Evolutionary conservation across 1,284 basidiomycete genomes (phyloP).

Genomic region (Tylopilus sp.): DNA sequence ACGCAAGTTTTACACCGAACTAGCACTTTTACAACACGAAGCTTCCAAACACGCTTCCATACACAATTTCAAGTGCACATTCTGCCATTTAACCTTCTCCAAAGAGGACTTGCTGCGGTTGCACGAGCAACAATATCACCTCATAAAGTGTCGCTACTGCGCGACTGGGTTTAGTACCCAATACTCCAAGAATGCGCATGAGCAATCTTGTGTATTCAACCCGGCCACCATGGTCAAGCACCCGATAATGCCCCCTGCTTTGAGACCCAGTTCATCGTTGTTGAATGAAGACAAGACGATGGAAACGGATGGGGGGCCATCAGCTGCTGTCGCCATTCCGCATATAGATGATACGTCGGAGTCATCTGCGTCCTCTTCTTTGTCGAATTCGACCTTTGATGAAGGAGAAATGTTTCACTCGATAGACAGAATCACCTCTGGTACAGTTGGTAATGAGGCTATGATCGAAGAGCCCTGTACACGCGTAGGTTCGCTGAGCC

Average conservation of each 20-base stretch:
- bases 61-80: slow-evolving; percentile 19
- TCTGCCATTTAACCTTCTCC: slow-evolving; percentile 19
- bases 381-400: slow-evolving; percentile 11
- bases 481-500: neutral
- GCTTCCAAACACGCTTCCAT: too few relatives aligned
- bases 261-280: neutral
- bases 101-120: neutral
- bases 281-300: neutral
- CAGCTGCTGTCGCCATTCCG: neutral
- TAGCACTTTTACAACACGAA: slow-evolving; percentile 1
- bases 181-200: slow-evolving; percentile 17
- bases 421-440: neutral
- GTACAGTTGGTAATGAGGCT: too few relatives aligned
- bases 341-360: too few relatives aligned
- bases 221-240: neutral
- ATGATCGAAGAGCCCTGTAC: too few relatives aligned
- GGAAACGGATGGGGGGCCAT: neutral
- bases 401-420: slow-evolving; percentile 26
- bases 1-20: slow-evolving; percentile 14
- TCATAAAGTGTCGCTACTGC: slow-evolving; percentile 34
- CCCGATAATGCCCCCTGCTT: neutral
- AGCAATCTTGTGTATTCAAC: slow-evolving; percentile 8
- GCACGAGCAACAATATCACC: slow-evolving; percentile 21
- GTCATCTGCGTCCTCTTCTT: neutral
- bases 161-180: neutral